Conservation (phyloP, 2,329 filamentous ascomycete genomes). For the Trichophyton mentagrophytes region DNA sequence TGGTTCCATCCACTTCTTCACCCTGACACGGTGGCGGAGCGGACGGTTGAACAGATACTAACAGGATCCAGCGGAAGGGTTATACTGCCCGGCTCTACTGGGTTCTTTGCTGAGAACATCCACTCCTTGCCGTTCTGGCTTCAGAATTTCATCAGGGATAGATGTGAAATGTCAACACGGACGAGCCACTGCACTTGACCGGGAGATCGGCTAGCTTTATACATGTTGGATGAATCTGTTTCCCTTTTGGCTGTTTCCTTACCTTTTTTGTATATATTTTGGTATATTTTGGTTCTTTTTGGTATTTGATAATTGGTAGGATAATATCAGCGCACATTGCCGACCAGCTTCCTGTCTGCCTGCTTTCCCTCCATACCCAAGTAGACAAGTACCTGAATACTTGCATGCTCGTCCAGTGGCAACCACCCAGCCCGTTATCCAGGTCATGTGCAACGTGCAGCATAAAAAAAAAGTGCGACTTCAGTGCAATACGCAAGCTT, state of each 20-base stretch:
- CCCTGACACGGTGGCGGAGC: conserved; percentile 52
- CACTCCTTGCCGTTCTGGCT: conserved; percentile 52
- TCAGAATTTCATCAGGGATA: conserved; percentile 40
- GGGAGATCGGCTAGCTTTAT: not conserved
- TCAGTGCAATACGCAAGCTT: not conserved
- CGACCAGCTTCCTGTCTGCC: not conserved
- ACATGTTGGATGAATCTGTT: not conserved
- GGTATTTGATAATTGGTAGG: not conserved
- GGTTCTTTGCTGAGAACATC: conserved; percentile 30
- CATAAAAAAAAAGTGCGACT: not conserved
- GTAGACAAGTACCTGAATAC: not conserved
- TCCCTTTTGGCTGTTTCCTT: not conserved
- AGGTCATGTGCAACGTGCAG: conserved; percentile 1
- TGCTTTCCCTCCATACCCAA: not conserved
- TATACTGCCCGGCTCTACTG: conserved; percentile 39
- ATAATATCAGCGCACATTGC: not conserved
- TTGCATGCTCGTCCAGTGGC: not conserved
- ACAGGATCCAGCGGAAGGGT: conserved; percentile 46
- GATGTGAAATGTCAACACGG: conserved; percentile 20
- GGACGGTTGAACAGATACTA: conserved; percentile 48
- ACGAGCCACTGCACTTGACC: not conserved
- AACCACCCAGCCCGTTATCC: not conserved
- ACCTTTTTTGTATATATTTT: not conserved
- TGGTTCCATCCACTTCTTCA: conserved; percentile 45
- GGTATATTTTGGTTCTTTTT: not conserved